Evolutionary conservation across 1,139 yeast species (phyloP).

Genomic region (Saccharomyces hybrid): DNA sequence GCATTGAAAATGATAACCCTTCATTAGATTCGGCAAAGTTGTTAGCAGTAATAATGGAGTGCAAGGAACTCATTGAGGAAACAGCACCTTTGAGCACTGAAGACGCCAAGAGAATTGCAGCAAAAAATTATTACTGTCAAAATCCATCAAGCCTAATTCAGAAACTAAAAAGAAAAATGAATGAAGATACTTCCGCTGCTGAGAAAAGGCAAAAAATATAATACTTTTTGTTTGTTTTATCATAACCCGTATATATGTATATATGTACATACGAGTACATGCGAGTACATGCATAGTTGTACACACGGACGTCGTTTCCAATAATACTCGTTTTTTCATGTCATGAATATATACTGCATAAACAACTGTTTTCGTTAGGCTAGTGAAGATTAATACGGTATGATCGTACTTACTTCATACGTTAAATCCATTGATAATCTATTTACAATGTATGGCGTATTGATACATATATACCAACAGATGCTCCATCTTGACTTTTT

Average conservation of each 20-base stretch:
- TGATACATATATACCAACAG: not conserved
- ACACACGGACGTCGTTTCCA: not conserved
- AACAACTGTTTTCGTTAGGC: not conserved
- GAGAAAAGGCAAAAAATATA: constrained; percentile 11
- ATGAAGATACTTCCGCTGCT: constrained; percentile 9
- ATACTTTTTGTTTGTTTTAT: not conserved
- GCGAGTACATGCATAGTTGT: not conserved
- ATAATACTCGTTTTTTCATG: not conserved
- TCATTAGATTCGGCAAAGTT: constrained; percentile 37
- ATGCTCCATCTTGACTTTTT: not conserved
- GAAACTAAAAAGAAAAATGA: constrained; percentile 23
- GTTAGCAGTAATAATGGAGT: constrained; percentile 40
- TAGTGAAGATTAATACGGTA: not conserved
- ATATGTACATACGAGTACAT: not conserved
- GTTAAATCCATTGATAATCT: not conserved
- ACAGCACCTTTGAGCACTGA: constrained; percentile 46
- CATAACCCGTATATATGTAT: no score
- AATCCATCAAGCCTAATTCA: constrained; percentile 47
- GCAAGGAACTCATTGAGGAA: constrained; percentile 42
- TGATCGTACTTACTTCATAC: not conserved
- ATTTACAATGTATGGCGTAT: not conserved
- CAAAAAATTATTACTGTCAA: constrained; percentile 53
- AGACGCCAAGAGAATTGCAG: constrained; percentile 54
- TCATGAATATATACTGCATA: not conserved
- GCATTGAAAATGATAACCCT: not conserved